Evolutionary conservation across 2,329 filamentous ascomycete genomes (phyloP).

Genomic region (Coniella lustricola): DNA sequence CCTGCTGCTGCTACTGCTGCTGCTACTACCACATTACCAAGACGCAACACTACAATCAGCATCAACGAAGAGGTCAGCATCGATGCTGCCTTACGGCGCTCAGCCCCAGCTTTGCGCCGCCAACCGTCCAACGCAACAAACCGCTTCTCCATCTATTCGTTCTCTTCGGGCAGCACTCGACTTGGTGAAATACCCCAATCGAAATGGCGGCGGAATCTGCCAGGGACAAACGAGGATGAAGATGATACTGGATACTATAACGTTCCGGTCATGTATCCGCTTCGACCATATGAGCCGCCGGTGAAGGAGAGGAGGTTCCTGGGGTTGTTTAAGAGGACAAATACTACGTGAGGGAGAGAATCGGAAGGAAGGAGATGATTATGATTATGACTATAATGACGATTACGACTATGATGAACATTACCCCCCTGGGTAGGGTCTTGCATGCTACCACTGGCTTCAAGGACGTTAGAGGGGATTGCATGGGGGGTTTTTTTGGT

Average conservation of each 20-base stretch:
- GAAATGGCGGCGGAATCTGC: slow-evolving; percentile 19
- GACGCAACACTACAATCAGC: too few species aligned
- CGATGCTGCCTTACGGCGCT: not conserved
- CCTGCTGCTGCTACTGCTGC: too few species aligned
- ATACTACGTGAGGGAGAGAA: not conserved
- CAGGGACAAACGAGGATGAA: slow-evolving; percentile 8
- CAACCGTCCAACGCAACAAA: slow-evolving; percentile 13
- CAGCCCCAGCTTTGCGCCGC: not conserved
- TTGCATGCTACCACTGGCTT: too few species aligned
- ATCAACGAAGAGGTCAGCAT: too few species aligned
- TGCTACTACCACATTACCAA: not conserved
- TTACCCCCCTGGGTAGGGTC: too few species aligned
- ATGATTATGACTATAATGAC: not conserved
- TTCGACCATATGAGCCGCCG: slow-evolving; percentile 24
- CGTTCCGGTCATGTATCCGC: slow-evolving; percentile 25
- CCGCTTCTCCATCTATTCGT: slow-evolving; percentile 25
- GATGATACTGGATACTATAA: slow-evolving; percentile 24
- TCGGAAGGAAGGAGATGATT: not conserved
- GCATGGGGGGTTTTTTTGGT: too few species aligned
- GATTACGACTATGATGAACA: not conserved
- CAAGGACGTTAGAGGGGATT: too few species aligned
- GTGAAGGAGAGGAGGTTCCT: slow-evolving; percentile 23
- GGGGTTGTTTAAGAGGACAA: slow-evolving; percentile 22
- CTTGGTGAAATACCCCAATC: slow-evolving; percentile 28
- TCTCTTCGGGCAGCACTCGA: slow-evolving; percentile 28